phyloP scores from a whole-genome alignment of 148 eudicot species.

The Beta vulgaris region DNA sequence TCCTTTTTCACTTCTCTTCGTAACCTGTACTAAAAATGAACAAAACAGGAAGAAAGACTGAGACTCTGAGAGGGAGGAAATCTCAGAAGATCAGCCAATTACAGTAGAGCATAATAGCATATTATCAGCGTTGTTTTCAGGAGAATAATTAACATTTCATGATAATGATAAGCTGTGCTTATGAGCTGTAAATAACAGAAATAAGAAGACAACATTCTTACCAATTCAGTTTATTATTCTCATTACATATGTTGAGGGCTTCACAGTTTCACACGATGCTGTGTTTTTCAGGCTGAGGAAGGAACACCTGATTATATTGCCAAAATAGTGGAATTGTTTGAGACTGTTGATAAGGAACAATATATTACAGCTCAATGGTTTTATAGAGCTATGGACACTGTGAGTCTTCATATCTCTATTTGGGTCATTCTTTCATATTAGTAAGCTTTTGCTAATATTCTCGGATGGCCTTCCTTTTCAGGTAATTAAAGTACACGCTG shows the following conservation, averaged over 20 bases:
- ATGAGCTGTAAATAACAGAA: neutral
- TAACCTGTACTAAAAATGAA: too few species aligned
- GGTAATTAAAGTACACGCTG: conserved; percentile 18
- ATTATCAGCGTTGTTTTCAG: too few species aligned
- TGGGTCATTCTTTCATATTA: too few species aligned
- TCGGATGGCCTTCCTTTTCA: neutral
- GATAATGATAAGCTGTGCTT: neutral
- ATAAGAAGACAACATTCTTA: too few species aligned
- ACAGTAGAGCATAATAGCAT: too few species aligned
- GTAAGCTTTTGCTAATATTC: too few species aligned
- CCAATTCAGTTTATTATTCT: too few species aligned
- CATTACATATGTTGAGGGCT: neutral
- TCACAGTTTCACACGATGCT: neutral
- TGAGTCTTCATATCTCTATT: neutral
- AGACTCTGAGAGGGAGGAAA: too few species aligned
- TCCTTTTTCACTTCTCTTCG: too few species aligned
- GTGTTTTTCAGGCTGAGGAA: conserved; percentile 17
- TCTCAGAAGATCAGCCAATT: too few species aligned
- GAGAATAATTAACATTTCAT: too few species aligned
- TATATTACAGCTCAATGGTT: conserved; percentile 28
- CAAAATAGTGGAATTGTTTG: conserved; percentile 17
- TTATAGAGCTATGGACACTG: conserved; percentile 25
- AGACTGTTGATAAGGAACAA: conserved; percentile 15
- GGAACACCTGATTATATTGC: conserved; percentile 18
- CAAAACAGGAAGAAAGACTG: too few species aligned